Evolutionary conservation across 2,329 filamentous ascomycete species (phyloP), one percentile per base, ranked within the genome.

Genomic region (Piedraia hortae): DNA sequence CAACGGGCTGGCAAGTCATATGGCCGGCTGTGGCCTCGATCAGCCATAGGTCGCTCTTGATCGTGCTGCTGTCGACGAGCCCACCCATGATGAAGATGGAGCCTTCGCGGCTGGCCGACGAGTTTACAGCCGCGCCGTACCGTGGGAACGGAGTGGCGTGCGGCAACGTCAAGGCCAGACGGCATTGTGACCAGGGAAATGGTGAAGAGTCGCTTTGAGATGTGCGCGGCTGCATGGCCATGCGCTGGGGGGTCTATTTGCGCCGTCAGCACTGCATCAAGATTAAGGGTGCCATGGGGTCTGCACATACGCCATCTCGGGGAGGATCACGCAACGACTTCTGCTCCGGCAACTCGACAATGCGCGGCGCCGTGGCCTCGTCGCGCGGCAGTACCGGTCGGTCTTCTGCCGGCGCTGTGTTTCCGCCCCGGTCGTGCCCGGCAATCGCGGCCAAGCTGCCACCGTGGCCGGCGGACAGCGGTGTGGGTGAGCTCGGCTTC

Each of bases 61-160:
- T 85, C 2, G 77, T 90, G 16, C 78, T 74, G 33, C 82, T 82
- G 40, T 89, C 82, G 37, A 97, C 82, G 28, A 97, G 50, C 22
- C 85, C 85, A 30, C 85, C 85, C 80, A 97, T 93, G 39, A 97
- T 59, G 39, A 93, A 97, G 26, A 97, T 73, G 36, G 89, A 77
- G 27, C 88, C 88, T 46, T 97, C 85, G 48, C 93, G 93, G 17
- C 80, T 91, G 12, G 80, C 73, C 9, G 71, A 59, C 1, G 78
- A 62, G 44, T 97, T 97, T 43, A 91, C 82, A 4, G 88, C 85
- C 22, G 88, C 78, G 42, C 85, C 85, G 58, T 97, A 97, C 43
- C 85, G 67, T 8, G 85, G 85, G 36, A 97, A 97, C 0, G 85
- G 85, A 34, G 75, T 80, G 6, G 69, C 61, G 38, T 78, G 68